Evolutionary conservation across 805 yeast species (phyloP), one percentile per base, ranked within the genome.

Genomic region (Pichia ethanolica): DNA sequence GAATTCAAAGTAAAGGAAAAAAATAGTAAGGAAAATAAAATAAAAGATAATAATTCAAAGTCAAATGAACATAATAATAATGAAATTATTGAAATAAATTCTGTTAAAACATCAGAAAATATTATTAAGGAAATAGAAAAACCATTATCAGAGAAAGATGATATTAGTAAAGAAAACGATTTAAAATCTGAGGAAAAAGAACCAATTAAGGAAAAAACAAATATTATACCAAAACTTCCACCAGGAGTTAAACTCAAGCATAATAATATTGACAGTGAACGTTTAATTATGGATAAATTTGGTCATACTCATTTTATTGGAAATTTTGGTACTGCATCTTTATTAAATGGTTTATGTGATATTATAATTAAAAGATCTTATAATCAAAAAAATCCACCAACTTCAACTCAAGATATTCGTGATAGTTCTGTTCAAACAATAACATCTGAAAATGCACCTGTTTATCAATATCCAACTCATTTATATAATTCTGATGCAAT

Each of bases 271-370:
- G 69, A 63, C 36, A 55, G 58, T 26, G 72, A 68, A 46, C 52
- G 71, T n/a, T 55, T 73, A 37, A 64, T 73, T 25, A 68, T 68
- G 60, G 79, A 74, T 52, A 59, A 67, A 26, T 68, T 66, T 49
- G 78, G 78, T 5, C 74, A 72, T 47, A 68, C 75, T 0, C 79
- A 74, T 56, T 74, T 71, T 50, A 69, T 74, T 46, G 79, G 79
- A 1, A 67, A 71, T 25, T 67, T 67, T 14, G 77, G 78, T 27
- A 73, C 77, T 1, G 72, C 75, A 0, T 70, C 74, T 2, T 52
- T 74, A 30, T 60, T 74, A 48, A 71, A 67, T 45, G 71, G 74
- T 0, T 52, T 74, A 8, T 71, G 77, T 51, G 74, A 71, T 53
- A 61, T 74, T 25, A 64, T 74, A 28, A 59, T 71, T n/a, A 67